Evolutionary conservation across 1,284 basidiomycete genomes (phyloP).

Genomic region (Somion occarium): DNA sequence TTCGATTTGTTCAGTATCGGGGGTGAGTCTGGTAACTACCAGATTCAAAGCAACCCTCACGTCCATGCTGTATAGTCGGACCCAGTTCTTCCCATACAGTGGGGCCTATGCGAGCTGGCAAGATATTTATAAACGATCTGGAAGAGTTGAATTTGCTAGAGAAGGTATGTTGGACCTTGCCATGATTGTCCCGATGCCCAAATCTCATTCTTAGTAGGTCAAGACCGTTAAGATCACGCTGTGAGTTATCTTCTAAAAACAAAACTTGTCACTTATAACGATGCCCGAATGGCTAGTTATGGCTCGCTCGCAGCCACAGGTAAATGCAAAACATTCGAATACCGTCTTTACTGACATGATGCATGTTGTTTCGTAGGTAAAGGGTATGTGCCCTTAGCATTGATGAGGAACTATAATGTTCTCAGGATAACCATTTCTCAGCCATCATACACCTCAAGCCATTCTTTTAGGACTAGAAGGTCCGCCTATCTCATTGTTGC

Average conservation of each 20-base stretch:
- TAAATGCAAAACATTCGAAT: conserved; percentile 23
- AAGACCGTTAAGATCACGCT: conserved; percentile 82
- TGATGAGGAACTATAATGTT: conserved; percentile 8
- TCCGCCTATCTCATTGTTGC: conserved; percentile 21
- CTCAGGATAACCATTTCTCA: conserved; percentile 24
- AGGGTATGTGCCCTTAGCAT: conserved; percentile 45
- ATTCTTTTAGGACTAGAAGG: conserved; percentile 90
- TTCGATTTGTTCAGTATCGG: conserved; percentile 96
- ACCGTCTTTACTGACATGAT: conserved; percentile 4
- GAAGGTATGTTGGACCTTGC: conserved; percentile 40
- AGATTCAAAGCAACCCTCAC: neutral
- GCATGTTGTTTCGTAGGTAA: conserved; percentile 52
- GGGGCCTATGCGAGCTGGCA: conserved; percentile 90
- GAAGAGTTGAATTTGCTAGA: conserved; percentile 66
- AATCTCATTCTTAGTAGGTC: conserved; percentile 41
- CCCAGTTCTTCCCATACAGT: conserved; percentile 71
- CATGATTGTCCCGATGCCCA: neutral
- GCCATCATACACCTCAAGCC: conserved; percentile 93
- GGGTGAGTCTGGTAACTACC: conserved; percentile 41
- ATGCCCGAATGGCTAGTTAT: conserved; percentile 40
- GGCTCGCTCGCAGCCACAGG: conserved; percentile 78
- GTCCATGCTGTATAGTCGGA: conserved; percentile 34
- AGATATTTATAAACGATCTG: conserved; percentile 82
- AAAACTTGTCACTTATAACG: neutral
- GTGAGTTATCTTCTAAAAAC: conserved; percentile 40